phyloP scores from a whole-genome alignment of 1,284 basidiomycete genomes.

The Ceratobasidium sp. region DNA sequence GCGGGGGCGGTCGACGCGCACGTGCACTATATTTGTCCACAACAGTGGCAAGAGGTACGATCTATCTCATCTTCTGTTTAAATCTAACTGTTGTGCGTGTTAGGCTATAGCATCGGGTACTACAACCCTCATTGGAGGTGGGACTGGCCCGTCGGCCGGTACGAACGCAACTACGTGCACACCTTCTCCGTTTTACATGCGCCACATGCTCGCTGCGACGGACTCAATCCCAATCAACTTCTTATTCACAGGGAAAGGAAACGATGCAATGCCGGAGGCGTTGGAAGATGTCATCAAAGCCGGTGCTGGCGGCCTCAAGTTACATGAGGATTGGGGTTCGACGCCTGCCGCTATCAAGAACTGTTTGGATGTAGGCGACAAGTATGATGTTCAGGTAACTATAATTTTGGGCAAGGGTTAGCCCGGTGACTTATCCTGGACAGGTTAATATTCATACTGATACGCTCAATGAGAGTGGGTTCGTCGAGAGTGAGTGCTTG shows the following conservation, averaged over 20 bases:
- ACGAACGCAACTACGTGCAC: slow-evolving; percentile 97
- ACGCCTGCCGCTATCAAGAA: slow-evolving; percentile 88
- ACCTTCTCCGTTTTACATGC: slow-evolving; percentile 87
- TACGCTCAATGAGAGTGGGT: slow-evolving; percentile 94
- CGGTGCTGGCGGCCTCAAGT: slow-evolving; percentile 91
- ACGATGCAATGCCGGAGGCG: slow-evolving; percentile 79
- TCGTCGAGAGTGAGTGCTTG: slow-evolving; percentile 78
- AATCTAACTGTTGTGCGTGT: not conserved
- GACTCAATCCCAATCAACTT: slow-evolving; percentile 94
- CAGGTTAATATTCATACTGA: slow-evolving; percentile 97
- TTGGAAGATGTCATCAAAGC: slow-evolving; percentile 88
- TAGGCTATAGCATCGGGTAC: slow-evolving; percentile 68
- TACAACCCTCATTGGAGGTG: slow-evolving; percentile 92
- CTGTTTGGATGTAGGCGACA: slow-evolving; percentile 86
- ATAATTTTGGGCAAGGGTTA: slow-evolving; percentile 1
- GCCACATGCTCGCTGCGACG: slow-evolving; percentile 88
- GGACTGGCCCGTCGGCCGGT: slow-evolving; percentile 92
- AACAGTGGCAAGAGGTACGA: slow-evolving; percentile 79
- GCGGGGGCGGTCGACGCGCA: slow-evolving; percentile 95
- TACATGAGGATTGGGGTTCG: slow-evolving; percentile 99
- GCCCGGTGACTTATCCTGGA: slow-evolving; percentile 16
- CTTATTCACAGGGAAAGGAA: slow-evolving; percentile 92
- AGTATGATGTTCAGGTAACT: slow-evolving; percentile 91
- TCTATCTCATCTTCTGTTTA: slow-evolving; percentile 23
- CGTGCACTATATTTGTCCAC: slow-evolving; percentile 93